Evolutionary conservation across 2,329 filamentous ascomycete genomes (phyloP).

Genomic region (Aspergillus aculeatinus): DNA sequence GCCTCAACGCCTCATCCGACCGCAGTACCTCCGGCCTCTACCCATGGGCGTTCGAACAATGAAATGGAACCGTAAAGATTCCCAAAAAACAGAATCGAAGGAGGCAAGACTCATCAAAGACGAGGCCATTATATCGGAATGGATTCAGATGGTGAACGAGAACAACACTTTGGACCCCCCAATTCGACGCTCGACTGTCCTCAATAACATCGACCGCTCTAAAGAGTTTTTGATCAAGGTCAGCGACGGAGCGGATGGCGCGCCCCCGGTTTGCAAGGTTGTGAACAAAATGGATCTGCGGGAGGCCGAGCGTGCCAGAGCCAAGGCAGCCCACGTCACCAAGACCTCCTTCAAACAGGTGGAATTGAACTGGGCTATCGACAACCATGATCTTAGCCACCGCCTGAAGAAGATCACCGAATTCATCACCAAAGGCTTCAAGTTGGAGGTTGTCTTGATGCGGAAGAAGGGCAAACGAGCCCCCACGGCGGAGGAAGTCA

Average conservation of each 20-base stretch:
- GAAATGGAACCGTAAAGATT: background rate
- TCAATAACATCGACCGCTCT: constrained; percentile 50
- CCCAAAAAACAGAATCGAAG: background rate
- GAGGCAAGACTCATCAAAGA: constrained; percentile 26
- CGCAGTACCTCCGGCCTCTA: constrained; percentile 11
- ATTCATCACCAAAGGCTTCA: constrained; percentile 72
- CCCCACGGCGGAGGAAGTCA: constrained; percentile 62
- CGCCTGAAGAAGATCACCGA: constrained; percentile 64
- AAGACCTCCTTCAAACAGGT: constrained; percentile 64
- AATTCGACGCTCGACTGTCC: constrained; percentile 28
- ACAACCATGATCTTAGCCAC: constrained; percentile 70
- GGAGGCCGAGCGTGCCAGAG: constrained; percentile 44
- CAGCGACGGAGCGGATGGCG: constrained; percentile 28
- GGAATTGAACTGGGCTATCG: constrained; percentile 90
- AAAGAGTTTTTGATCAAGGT: constrained; percentile 55
- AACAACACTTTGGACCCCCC: constrained; percentile 33
- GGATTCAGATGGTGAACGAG: constrained; percentile 37
- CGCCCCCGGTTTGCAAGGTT: constrained; percentile 68
- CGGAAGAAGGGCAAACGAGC: constrained; percentile 64
- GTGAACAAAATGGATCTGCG: constrained; percentile 58
- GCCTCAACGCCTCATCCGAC: constrained; percentile 19
- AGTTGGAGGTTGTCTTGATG: constrained; percentile 71
- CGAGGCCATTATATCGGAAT: constrained; percentile 33
- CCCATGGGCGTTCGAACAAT: constrained; percentile 4
- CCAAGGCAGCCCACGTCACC: constrained; percentile 40